Base-by-base conservation (phyloP, 2,329 filamentous ascomycete species). In the Arthrinium phaeospermum region DNA sequence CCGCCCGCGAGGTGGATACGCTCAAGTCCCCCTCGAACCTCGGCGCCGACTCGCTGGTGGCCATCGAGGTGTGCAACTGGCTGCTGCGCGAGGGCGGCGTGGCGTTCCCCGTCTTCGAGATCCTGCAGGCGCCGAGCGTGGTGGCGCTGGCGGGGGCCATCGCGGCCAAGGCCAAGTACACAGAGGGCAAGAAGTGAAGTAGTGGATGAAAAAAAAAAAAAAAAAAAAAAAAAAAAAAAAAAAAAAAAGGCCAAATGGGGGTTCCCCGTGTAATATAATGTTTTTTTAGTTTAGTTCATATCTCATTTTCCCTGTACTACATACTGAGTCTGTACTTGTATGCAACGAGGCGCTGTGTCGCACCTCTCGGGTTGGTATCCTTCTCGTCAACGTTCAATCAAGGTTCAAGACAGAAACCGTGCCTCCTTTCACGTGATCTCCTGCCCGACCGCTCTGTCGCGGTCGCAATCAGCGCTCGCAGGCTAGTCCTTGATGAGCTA, bases 81-180 rank as follows among this genome's bases (percentile, higher is more conserved):
- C 67, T 68, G 67, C 47, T 46, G 67, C 67, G 41, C 10, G 22
- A 47, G 6, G 67, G 41, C 22, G 67, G 37, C 10, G 67, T 68
- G 22, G 67, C 45, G 34, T 68, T 68, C n/a, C 67, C 67, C 41
- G 67, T 47, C n/a, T 68, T 68, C 41, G 67, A 47, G 30, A 68
- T 68, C n/a, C 47, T 27, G 44, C 67, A 68, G 44, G 41, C 67
- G 22, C 67, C 67, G 67, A 22, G 45, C 45, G 45, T 47, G 16
- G 14, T 47, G 16, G 45, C 6, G 45, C 45, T 19, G 45, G 16
- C 45, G 16, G 45, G 45, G 6, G 16, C 16, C 6, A 47, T 47
- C 45, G 45, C 45, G 6, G 45, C 45, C 16, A 47, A 4, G 45
- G 14, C 45, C 16, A 47, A 47, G 45, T 19, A 7, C 16, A 7